Percentiles rank a stretch among this genome's conserved stretches.
phyloP scores from a whole-genome alignment of 1,284 basidiomycete genomes.

The Apiotrichum siamense region DNA sequence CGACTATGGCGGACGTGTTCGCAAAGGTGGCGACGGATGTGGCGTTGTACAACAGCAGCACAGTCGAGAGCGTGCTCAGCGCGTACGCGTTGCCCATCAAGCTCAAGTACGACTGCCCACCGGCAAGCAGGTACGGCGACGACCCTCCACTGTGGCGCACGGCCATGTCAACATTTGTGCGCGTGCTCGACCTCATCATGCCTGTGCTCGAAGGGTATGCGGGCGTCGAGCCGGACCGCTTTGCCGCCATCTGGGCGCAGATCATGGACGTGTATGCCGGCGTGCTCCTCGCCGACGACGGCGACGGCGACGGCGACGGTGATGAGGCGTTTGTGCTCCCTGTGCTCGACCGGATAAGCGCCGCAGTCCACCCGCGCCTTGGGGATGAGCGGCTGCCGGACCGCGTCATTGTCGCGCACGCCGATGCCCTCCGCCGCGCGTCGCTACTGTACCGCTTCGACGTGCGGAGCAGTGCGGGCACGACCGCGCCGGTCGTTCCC shows the following conservation, averaged over 20 bases:
- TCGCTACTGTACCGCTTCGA: slow-evolving; percentile 59
- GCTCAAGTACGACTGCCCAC: slow-evolving; percentile 88
- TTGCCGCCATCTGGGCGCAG: slow-evolving; percentile 76
- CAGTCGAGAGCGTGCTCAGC: slow-evolving; percentile 72
- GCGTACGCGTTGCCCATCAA: slow-evolving; percentile 86
- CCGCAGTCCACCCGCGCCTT: slow-evolving; percentile 68
- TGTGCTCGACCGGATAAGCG: slow-evolving; percentile 70
- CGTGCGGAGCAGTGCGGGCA: slow-evolving; percentile 20
- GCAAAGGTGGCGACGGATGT: slow-evolving; percentile 38
- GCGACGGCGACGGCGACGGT: slow-evolving; percentile 56
- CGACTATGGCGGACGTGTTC: slow-evolving; percentile 63
- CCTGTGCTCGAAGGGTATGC: slow-evolving; percentile 32
- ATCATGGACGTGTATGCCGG: slow-evolving; percentile 77
- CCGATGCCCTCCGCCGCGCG: slow-evolving; percentile 66
- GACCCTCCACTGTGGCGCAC: slow-evolving; percentile 88
- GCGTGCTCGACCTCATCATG: slow-evolving; percentile 22
- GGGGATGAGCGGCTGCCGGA: slow-evolving; percentile 67
- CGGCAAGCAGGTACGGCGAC: slow-evolving; percentile 74
- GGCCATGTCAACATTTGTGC: slow-evolving; percentile 26
- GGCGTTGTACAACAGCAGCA: slow-evolving; percentile 68
- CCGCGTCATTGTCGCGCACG: slow-evolving; percentile 62
- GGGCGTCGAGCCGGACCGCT: slow-evolving; percentile 56
- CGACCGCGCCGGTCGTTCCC: slow-evolving; percentile 42
- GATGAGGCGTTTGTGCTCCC: slow-evolving; percentile 86
- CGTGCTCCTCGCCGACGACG: slow-evolving; percentile 65